A percentile compares a stretch with the other conserved stretches of the same genome.
Conservation (phyloP, 1,284 basidiomycete genomes). For the Cronartium quercuum region DNA sequence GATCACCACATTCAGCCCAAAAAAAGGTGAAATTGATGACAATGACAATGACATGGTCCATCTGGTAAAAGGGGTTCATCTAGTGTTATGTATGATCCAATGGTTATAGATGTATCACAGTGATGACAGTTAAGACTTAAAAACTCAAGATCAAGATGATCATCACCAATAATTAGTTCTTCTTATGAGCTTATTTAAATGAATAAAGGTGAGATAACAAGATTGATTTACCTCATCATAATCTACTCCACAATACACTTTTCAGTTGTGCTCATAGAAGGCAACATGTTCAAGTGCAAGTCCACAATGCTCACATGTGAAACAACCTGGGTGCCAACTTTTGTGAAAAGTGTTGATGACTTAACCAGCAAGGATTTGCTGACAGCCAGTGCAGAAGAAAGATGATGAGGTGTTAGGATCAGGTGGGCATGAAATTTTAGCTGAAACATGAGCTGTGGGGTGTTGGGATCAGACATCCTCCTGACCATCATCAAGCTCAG, state of each 20-base stretch:
- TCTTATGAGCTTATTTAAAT: not conserved
- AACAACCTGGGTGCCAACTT: too few relatives aligned
- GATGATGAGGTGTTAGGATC: too few relatives aligned
- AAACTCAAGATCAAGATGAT: slow-evolving; percentile 54
- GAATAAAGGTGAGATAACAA: slow-evolving; percentile 40
- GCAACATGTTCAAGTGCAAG: slow-evolving; percentile 87
- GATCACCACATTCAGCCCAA: slow-evolving; percentile 95
- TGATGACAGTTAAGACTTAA: slow-evolving; percentile 92
- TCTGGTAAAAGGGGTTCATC: slow-evolving; percentile 55
- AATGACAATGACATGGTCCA: slow-evolving; percentile 64
- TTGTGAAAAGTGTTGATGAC: too few relatives aligned
- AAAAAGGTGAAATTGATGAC: slow-evolving; percentile 98
- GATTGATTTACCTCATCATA: slow-evolving; percentile 78
- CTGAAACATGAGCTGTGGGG: too few relatives aligned
- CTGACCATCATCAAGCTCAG: too few relatives aligned
- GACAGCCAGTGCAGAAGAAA: too few relatives aligned
- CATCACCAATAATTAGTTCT: not conserved
- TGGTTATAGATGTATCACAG: slow-evolving; percentile 90
- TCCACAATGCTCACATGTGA: slow-evolving; percentile 59
- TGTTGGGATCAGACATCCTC: too few relatives aligned
- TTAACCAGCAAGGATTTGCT: too few relatives aligned
- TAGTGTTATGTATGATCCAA: slow-evolving; percentile 67
- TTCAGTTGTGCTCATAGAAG: slow-evolving; percentile 83
- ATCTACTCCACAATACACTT: slow-evolving; percentile 87
- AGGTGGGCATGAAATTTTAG: too few relatives aligned